Base-by-base conservation (phyloP, 768 basidiomycete species). In the Lentinula edodes region DNA sequence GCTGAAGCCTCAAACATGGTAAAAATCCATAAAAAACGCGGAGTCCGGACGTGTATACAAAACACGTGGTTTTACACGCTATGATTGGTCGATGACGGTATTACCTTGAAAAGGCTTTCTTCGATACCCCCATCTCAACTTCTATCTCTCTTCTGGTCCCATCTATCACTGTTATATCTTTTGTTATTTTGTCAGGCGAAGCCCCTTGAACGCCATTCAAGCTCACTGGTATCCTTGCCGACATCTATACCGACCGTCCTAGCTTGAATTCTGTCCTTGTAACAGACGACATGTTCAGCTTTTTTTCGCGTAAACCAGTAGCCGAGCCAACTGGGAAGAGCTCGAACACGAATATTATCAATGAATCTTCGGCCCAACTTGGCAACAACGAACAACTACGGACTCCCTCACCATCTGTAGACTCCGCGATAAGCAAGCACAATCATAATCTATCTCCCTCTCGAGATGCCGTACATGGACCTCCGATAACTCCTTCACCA, bases 361-460 rank as follows among this genome's bases (percentile, higher is more conserved):
- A 52, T 9, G 58, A 63, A 23, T 48, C 38, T 38, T 32, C 32
- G 18, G 32, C 48, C 38, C n/a, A 43, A 0, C 36, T 28, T 20
- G 5, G 16, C 9, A 63, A 4, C 57, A 67, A 51, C 52, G 46
- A 65, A 6, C 82, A 83, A 67, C 75, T 81, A 10, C 80, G 83
- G 15, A 86, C 85, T 1, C 82, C 83, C 0, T 80, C 83, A 0
- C 81, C 85, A 0, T 84, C 83, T 16, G 68, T 74, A n/a, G 71
- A 68, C 3, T 64, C 66, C 53, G 41, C 18, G 62, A 52, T 52
- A 28, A 8, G 65, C 56, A 62, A 65, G 34, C 13, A 15, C 35
- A 38, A 48, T 53, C 62, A 67, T 10, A 61, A 56, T 55, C 64
- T 67, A 45, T 70, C 63, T n/a, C 69, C 64, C 7, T 66, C 72